phyloP scores from a whole-genome alignment of 1,284 basidiomycete genomes.

The Hymenochaete sp. region DNA sequence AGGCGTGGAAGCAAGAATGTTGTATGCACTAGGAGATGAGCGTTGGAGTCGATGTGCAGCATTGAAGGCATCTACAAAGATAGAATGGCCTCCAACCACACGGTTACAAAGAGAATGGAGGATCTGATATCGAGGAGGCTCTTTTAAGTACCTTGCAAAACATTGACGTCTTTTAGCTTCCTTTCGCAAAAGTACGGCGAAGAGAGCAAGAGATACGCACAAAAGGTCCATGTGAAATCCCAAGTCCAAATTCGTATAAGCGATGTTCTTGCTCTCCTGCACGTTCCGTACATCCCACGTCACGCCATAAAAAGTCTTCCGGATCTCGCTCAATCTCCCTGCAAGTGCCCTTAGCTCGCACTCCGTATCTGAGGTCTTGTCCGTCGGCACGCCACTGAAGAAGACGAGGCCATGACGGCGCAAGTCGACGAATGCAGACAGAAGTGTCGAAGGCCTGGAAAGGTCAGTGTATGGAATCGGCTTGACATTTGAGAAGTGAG shows the following conservation, averaged over 20 bases:
- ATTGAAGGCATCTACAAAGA: constrained; percentile 81
- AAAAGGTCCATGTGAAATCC: constrained; percentile 90
- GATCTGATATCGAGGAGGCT: constrained; percentile 87
- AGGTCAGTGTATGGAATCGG: constrained; percentile 45
- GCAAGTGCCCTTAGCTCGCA: constrained; percentile 67
- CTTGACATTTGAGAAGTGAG: constrained; percentile 23
- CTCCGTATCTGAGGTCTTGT: constrained; percentile 41
- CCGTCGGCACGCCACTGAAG: constrained; percentile 49
- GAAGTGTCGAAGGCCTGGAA: constrained; percentile 34
- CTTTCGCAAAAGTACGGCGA: neutral
- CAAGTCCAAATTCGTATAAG: constrained; percentile 87
- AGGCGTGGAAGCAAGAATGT: constrained; percentile 49
- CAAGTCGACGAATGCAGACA: constrained; percentile 48
- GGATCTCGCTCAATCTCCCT: constrained; percentile 62
- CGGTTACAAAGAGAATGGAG: constrained; percentile 83
- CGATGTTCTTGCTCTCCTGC: constrained; percentile 78
- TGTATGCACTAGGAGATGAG: constrained; percentile 46
- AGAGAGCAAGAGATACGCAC: constrained; percentile 37
- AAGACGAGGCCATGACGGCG: constrained; percentile 48
- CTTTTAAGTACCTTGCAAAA: constrained; percentile 71
- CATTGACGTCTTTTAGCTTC: neutral
- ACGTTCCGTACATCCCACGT: constrained; percentile 87
- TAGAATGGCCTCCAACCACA: constrained; percentile 77
- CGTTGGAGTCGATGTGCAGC: constrained; percentile 55
- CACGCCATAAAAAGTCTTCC: constrained; percentile 86